Evolutionary conservation across 768 basidiomycete species (phyloP), one percentile per base, ranked within the genome.

Genomic region (Sarcomyxa edulis): DNA sequence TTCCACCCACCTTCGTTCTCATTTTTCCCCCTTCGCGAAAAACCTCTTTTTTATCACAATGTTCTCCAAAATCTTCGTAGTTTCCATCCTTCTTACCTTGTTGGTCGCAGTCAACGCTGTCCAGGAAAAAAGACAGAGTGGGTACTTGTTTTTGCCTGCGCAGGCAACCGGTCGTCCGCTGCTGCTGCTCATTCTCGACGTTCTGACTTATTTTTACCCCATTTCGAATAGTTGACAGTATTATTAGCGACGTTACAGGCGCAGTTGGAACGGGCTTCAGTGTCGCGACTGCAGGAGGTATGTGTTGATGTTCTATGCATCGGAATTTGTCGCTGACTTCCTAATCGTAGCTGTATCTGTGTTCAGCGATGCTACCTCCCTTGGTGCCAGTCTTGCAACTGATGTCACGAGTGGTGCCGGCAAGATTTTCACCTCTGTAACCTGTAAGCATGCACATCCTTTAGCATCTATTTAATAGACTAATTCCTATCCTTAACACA

Each of bases 71-170:
- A 34, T 60, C 31, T 31, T 64, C 35, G 23, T 65, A 32, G 50
- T 62, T 43, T 54, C 60, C 32, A 47, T 71, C 50, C 41, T 71
- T 33, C 48, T 64, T 31, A 49, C 61, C 35, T 55, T 65, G 26
- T 54, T 60, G 31, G 52, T 56, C 29, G 47, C 59, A 15, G 59
- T 55, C 16, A 47, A 48, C 32, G 70, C 68, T n/a, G 62, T 60
- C 39, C 42, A 60, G 10, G 49, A 71, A 40, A 58, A 61, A 43
- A 69, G 74, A 39, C 69, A 71, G 56, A 42, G 73, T 78, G 52
- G 20, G 66, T 47, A 20, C 11, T 15, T 31, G 32, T 16, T 22
- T 11, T 8, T 39, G 14, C 11, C 8, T 6, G 27, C 9, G 9
- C 12, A n/a, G 30, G 9, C 19, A 5, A 27, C 2, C 4, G 23